Base-by-base conservation (phyloP, 2,329 filamentous ascomycete species). In the Parascedosporium putredinis region DNA sequence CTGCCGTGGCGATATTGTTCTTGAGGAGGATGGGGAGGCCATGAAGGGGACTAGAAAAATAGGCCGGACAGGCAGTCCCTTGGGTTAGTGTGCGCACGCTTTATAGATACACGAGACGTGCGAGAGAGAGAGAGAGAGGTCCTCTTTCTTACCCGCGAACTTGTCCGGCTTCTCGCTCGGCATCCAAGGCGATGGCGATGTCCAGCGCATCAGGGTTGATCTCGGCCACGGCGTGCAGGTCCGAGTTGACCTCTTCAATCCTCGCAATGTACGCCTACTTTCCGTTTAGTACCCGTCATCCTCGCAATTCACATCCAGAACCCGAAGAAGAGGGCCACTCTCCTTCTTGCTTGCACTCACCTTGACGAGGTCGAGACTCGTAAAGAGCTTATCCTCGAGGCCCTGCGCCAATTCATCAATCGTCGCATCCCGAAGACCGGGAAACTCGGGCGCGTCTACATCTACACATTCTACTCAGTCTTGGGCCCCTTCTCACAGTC, bases 1-100 rank as follows among this genome's bases (percentile, higher is more conserved):
- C 79, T 1, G 64, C 60, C 0, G 80, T 84, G 23, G 75, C 79
- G 52, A 83, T 81, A 59, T 81, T 83, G 62, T 82, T 76, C 63
- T 84, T 84, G 64, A 84, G 71, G 3, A 84, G 63, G 38, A 84
- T 74, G 0, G 81, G 81, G 2, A 84, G 71, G 2, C 81, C 81
- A 59, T 84, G 78, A 1, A 83, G 64, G 1, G 77, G 76, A 16
- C 45, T 47, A 23, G 2, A 10, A 45, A 23, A 31, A 6, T 31
- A 31, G n/a, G n/a, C n/a, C n/a, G n/a, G n/a, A n/a, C n/a, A n/a
- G n/a, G n/a, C n/a, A n/a, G n/a, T n/a, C n/a, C n/a, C n/a, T n/a
- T n/a, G n/a, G n/a, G n/a, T n/a, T n/a, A n/a, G n/a, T n/a, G 4
- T 27, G 1, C 9, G 14, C 2, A 46, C 7, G n/a, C 6, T 5